These are phyloP conservation scores for Thermomyces lanuginosus DNA, from an alignment of 2,329 filamentous ascomycete genomes.

Conservation along the genomic window DNA sequence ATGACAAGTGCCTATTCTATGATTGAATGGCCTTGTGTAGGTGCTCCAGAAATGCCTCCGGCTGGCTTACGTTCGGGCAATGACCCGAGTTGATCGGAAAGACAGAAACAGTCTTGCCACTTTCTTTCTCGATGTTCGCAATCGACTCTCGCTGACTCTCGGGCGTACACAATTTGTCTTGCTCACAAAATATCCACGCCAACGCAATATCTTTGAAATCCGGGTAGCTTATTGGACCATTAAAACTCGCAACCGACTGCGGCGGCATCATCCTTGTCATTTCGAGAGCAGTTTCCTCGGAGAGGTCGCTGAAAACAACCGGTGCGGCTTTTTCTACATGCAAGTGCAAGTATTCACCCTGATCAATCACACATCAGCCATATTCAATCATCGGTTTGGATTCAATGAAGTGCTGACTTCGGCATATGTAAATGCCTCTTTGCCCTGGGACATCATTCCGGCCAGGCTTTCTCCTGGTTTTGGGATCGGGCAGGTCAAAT, in stretches of 20 bases:
- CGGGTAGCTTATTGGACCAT: conserved; percentile 13
- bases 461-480: conserved; percentile 3
- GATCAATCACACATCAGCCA: neutral
- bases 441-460: conserved; percentile 2
- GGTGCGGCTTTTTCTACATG: conserved; percentile 1
- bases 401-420: neutral
- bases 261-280: conserved; percentile 9
- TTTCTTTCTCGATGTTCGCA: conserved; percentile 15
- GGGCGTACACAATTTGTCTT: conserved; percentile 15
- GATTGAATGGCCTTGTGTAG: neutral
- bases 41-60: conserved; percentile 6
- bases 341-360: conserved; percentile 6
- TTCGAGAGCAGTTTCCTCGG: conserved; percentile 4
- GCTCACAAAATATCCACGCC: conserved; percentile 17
- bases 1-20: conserved; percentile 1
- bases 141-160: conserved; percentile 15
- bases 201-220: conserved; percentile 19
- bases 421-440: conserved; percentile 1
- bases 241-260: conserved; percentile 18
- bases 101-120: conserved; percentile 19
- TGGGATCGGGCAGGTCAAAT: conserved; percentile 9
- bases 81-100: conserved; percentile 17
- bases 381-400: neutral
- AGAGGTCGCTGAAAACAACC: conserved; percentile 1
- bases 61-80: conserved; percentile 10